Conservation (phyloP, 306 rosid species). For the Vigna mungo region DNA sequence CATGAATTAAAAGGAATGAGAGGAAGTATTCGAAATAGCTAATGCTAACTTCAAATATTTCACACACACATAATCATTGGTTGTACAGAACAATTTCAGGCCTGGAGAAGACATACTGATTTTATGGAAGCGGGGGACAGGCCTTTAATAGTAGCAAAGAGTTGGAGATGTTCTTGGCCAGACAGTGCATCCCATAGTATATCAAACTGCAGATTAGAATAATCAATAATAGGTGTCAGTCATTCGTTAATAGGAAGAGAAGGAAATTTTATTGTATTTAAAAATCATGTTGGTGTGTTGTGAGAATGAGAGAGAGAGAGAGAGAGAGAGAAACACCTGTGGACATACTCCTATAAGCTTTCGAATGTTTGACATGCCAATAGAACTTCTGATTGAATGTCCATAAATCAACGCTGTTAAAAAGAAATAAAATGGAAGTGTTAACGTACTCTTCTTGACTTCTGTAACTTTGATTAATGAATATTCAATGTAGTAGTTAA, state of each 20-base stretch:
- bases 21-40: conserved; percentile 7
- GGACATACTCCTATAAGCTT: conserved; percentile 89
- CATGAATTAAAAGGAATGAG: conserved; percentile 32
- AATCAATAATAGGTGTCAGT: conserved; percentile 35
- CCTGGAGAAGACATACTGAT: conserved; percentile 57
- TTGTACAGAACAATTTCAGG: conserved; percentile 31
- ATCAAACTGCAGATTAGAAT: conserved; percentile 68
- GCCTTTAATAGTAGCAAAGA: conserved; percentile 87
- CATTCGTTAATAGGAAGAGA: conserved; percentile 5
- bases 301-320: not conserved
- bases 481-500: conserved; percentile 8
- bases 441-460: conserved; percentile 34
- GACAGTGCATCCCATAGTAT: conserved; percentile 87
- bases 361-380: conserved; percentile 79
- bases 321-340: conserved; percentile 67
- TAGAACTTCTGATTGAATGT: conserved; percentile 69
- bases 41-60: conserved; percentile 15
- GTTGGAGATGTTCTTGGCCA: conserved; percentile 84
- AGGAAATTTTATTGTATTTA: conserved; percentile 21
- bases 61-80: not conserved
- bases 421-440: conserved; percentile 28
- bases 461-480: conserved; percentile 11
- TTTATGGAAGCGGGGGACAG: conserved; percentile 64
- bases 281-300: not conserved
- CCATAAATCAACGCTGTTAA: conserved; percentile 79